Percentiles rank a stretch among this genome's conserved stretches.
Evolutionary conservation across 164 flowering plant species (phyloP).

Genomic region (Berberis vulgaris): DNA sequence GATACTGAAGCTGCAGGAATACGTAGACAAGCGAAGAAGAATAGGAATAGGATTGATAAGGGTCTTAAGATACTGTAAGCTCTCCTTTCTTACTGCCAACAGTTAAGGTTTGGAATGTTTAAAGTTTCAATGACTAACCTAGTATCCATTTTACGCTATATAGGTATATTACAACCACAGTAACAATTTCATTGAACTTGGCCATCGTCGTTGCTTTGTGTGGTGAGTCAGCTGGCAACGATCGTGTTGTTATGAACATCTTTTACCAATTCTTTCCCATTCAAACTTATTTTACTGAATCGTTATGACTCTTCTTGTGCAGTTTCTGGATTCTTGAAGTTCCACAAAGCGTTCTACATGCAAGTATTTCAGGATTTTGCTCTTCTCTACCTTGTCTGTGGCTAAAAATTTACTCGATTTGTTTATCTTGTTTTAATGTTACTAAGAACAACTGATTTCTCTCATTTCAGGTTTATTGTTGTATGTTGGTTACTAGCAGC

Average conservation of each 20-base stretch:
- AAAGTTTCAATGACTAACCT: not conserved
- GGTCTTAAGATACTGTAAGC: conserved; percentile 54
- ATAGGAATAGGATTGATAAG: conserved; percentile 41
- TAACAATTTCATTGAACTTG: conserved; percentile 38
- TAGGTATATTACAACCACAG: conserved; percentile 49
- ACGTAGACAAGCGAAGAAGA: conserved; percentile 43
- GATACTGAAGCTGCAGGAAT: conserved; percentile 49
- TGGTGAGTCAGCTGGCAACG: conserved; percentile 22
- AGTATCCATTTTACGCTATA: not conserved
- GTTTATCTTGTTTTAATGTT: not conserved
- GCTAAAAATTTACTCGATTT: not conserved
- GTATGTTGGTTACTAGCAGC: conserved; percentile 60
- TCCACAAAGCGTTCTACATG: conserved; percentile 26
- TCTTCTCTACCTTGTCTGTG: not conserved
- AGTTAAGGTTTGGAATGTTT: not conserved
- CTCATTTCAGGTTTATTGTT: conserved; percentile 46
- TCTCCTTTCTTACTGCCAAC: conserved; percentile 4
- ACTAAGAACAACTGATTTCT: not conserved
- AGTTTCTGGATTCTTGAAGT: conserved; percentile 46
- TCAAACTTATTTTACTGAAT: not conserved
- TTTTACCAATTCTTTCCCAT: not conserved
- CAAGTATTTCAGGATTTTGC: conserved; percentile 21
- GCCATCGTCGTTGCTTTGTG: conserved; percentile 41
- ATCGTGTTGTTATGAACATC: not conserved
- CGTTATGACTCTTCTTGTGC: conserved; percentile 16